Percentiles rank a stretch among this genome's conserved stretches.
These are phyloP conservation scores for Sphagnurus paluster DNA, from an alignment of 1,284 basidiomycete genomes.

Conservation along the genomic window DNA sequence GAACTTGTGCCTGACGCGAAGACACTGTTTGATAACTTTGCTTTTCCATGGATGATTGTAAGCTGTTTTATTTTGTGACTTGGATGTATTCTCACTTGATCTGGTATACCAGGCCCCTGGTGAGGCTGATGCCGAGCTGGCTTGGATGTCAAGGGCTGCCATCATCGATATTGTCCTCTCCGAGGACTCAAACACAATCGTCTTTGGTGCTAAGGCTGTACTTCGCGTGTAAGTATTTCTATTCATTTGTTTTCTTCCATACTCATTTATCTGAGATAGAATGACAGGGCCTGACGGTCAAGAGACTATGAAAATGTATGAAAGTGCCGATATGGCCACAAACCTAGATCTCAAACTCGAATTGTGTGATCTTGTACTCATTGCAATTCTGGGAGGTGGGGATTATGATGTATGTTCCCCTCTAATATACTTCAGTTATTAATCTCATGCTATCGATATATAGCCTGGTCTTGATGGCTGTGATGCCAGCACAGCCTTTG, in stretches of 20 bases:
- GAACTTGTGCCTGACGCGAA: constrained; percentile 11
- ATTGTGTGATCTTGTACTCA: constrained; percentile 3
- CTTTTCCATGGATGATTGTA: constrained; percentile 9
- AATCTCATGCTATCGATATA: too few species aligned
- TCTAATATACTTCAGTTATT: too few species aligned
- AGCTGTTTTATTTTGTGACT: neutral
- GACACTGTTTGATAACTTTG: constrained; percentile 8
- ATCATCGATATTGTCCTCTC: constrained; percentile 19
- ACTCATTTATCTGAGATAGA: neutral
- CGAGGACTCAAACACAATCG: constrained; percentile 20
- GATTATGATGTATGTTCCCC: too few species aligned
- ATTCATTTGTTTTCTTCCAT: neutral
- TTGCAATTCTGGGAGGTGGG: constrained; percentile 10
- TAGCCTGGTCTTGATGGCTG: too few species aligned
- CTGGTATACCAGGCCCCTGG: constrained; percentile 22
- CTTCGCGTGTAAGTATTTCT: constrained; percentile 1
- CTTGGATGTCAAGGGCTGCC: constrained; percentile 7
- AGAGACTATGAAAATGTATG: neutral
- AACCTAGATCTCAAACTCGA: constrained; percentile 1
- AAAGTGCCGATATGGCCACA: neutral
- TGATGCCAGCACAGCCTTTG: too few species aligned
- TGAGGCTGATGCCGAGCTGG: constrained; percentile 26
- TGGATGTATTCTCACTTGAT: neutral
- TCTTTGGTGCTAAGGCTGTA: constrained; percentile 17
- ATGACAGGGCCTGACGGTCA: neutral